Evolutionary conservation across 2,329 filamentous ascomycete species (phyloP), one percentile per base, ranked within the genome.

Genomic region (Neofusicoccum laricinum): DNA sequence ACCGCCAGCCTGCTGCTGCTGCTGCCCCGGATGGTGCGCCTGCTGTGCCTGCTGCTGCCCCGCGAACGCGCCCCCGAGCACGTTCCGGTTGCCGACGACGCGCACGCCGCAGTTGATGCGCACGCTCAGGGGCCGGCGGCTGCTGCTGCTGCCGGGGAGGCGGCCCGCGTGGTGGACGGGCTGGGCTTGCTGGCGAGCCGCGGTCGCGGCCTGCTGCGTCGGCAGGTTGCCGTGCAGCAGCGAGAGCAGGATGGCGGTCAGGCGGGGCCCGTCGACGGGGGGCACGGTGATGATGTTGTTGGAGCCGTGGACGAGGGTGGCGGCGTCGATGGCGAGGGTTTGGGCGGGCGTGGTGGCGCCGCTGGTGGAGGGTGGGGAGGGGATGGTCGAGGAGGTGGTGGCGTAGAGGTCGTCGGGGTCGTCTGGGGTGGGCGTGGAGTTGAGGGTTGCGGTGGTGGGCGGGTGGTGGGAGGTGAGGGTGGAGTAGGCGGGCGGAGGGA

Each of bases 201-300:
- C 25, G 25, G 25, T n/a, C n/a, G n/a, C 25, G 25, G 30, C 25
- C 19, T 30, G 43, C n/a, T 51, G 59, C 4, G 67, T 61, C n/a
- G 65, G 67, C 14, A 64, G 68, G 68, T 78, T 78, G 66, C 78
- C 78, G 32, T 61, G 36, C 2, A 86, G 71, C 2, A 81, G 78
- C 12, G 77, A 69, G 12, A 84, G 75, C 2, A 86, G 73, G 3
- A 81, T 76, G 7, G 75, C 71, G 10, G 82, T 78, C 65, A 86
- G 68, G 76, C 64, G 75, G 68, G 69, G 76, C 70, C 70, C 81
- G 76, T 77, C 73, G 4, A 79, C 76, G 3, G 77, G 70, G 0
- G 74, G 69, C 19, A 84, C 70, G 19, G 80, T 79, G 50, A 85
- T 72, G 55, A 83, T 70, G 71, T 87, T 87, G 71, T 80, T 76